Percentiles rank a stretch among this genome's conserved stretches.
phyloP scores from a whole-genome alignment of 2,329 filamentous ascomycete genomes.

The Colletotrichum tanaceti region DNA sequence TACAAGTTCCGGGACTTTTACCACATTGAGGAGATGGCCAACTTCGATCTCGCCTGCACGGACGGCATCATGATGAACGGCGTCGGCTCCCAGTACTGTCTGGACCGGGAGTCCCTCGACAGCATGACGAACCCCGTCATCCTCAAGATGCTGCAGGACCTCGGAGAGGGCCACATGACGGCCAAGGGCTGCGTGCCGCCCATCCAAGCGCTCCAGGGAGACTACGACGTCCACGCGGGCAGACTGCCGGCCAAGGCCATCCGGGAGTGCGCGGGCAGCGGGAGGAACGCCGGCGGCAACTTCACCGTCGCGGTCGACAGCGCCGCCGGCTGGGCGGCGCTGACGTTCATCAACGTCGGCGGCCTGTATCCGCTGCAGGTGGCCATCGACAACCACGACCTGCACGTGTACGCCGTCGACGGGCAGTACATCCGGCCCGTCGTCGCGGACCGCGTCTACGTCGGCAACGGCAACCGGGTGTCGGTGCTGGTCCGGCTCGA shows the following conservation, averaged over 20 bases:
- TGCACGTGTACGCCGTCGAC: slow-evolving; percentile 58
- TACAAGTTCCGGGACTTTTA: slow-evolving; percentile 39
- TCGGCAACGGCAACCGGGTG: slow-evolving; percentile 54
- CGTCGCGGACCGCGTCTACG: slow-evolving; percentile 37
- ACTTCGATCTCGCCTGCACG: slow-evolving; percentile 19
- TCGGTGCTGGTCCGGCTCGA: slow-evolving; percentile 56
- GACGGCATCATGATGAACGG: slow-evolving; percentile 24
- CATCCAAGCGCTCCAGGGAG: slow-evolving; percentile 19
- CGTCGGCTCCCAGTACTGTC: not conserved
- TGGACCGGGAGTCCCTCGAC: not conserved
- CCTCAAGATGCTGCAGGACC: slow-evolving; percentile 19
- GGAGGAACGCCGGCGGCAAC: not conserved
- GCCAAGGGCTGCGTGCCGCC: slow-evolving; percentile 16
- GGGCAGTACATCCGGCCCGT: slow-evolving; percentile 55
- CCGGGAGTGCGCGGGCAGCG: not conserved
- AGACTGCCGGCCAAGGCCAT: not conserved
- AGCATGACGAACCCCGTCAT: slow-evolving; percentile 17
- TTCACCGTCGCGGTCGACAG: slow-evolving; percentile 11
- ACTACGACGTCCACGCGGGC: slow-evolving; percentile 3
- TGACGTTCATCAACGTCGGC: slow-evolving; percentile 11
- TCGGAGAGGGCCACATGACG: slow-evolving; percentile 23
- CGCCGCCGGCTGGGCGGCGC: not conserved
- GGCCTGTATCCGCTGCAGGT: slow-evolving; percentile 42
- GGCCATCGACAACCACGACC: slow-evolving; percentile 56
- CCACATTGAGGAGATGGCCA: not conserved